Evolutionary conservation across 2,329 filamentous ascomycete genomes (phyloP).

Genomic region (Ampelomyces quisqualis): DNA sequence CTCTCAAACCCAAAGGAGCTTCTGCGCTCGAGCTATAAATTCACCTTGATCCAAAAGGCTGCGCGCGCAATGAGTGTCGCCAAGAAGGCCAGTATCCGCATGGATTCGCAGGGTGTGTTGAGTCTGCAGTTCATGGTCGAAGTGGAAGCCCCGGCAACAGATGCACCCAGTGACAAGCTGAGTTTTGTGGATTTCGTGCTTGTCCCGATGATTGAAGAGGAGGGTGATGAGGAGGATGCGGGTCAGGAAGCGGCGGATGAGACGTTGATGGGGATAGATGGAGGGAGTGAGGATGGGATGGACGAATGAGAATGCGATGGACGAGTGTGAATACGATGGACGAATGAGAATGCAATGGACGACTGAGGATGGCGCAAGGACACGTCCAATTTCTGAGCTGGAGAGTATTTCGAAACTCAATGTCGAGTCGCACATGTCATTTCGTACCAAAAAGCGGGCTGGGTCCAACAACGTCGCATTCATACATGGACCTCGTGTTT

Average conservation of each 20-base stretch:
- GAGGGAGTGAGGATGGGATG: slow-evolving; percentile 3
- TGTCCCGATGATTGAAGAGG: slow-evolving; percentile 69
- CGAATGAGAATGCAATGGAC: too few relatives aligned
- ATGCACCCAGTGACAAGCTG: slow-evolving; percentile 56
- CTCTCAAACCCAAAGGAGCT: slow-evolving; percentile 47
- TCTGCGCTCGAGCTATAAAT: slow-evolving; percentile 71
- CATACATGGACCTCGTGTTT: too few relatives aligned
- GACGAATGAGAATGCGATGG: neutral
- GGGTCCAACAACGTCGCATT: too few relatives aligned
- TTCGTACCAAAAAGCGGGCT: too few relatives aligned
- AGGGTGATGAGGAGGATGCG: slow-evolving; percentile 43
- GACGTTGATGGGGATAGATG: slow-evolving; percentile 13
- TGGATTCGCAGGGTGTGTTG: slow-evolving; percentile 84
- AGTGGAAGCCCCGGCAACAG: too few relatives aligned
- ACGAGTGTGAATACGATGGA: neutral
- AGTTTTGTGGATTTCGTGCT: slow-evolving; percentile 84
- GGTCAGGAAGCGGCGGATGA: slow-evolving; percentile 19
- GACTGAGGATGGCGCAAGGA: too few relatives aligned
- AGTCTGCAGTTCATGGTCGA: slow-evolving; percentile 97
- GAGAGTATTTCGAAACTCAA: too few relatives aligned
- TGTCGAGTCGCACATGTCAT: too few relatives aligned
- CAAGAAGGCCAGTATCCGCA: slow-evolving; percentile 86
- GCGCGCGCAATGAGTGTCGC: slow-evolving; percentile 90
- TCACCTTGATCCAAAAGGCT: slow-evolving; percentile 80
- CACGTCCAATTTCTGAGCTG: too few relatives aligned